These are phyloP conservation scores for Colletotrichum higginsianum DNA, from an alignment of 2,329 filamentous ascomycete genomes.

Conservation along the genomic window DNA sequence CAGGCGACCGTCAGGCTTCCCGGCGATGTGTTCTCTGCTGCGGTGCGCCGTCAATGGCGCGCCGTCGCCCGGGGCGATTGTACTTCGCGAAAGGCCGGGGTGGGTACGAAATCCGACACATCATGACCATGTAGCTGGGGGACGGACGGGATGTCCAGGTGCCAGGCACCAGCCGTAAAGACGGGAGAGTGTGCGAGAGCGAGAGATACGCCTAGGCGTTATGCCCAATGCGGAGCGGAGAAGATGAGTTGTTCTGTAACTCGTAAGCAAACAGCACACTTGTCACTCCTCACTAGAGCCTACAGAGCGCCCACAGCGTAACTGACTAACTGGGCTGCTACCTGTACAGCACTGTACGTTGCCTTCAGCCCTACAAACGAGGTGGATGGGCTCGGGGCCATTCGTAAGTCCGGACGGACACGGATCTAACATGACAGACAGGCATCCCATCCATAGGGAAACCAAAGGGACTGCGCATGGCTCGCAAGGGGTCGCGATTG, in stretches of 20 bases:
- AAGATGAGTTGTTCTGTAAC: not conserved
- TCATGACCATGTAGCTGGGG: constrained; percentile 36
- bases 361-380: constrained; percentile 36
- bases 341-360: constrained; percentile 6
- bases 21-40: constrained; percentile 12
- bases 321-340: not conserved
- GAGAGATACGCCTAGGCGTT: constrained; percentile 28
- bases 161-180: constrained; percentile 31
- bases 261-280: not conserved
- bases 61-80: constrained; percentile 35
- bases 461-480: not conserved
- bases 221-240: constrained; percentile 34
- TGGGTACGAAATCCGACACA: constrained; percentile 29
- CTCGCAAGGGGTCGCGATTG: constrained; percentile 33
- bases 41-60: constrained; percentile 9
- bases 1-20: constrained; percentile 18
- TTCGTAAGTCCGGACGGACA: constrained; percentile 35
- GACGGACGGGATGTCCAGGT: not conserved
- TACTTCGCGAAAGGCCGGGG: constrained; percentile 15
- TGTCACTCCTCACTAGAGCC: too few species aligned
- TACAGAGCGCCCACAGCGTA: too few species aligned
- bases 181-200: constrained; percentile 15
- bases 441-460: too few species aligned
- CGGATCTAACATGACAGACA: too few species aligned
- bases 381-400: constrained; percentile 22